Evolutionary conservation across 768 basidiomycete species (phyloP), one percentile per base, ranked within the genome.

Genomic region (Antrodiella citrinella): DNA sequence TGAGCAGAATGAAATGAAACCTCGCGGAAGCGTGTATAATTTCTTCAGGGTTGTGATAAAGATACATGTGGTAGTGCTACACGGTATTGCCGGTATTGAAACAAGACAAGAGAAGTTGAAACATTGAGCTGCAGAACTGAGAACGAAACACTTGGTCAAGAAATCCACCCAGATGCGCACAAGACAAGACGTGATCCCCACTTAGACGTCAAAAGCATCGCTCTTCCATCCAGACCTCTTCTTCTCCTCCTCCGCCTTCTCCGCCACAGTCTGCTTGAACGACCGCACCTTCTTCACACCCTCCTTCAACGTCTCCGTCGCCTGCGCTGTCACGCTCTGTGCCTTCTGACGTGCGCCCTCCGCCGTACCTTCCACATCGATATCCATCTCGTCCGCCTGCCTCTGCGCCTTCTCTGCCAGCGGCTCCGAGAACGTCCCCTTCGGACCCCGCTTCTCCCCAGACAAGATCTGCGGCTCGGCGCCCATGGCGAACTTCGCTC

Each of bases 381-480:
- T 55, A 7, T 65, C 69, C 0, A 57, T 61, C 4, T 72, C 62
- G 1, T 50, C 38, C 42, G 58, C 59, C 41, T 76, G 66, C 30
- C 35, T 48, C 22, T 68, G 49, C 2, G 67, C 60, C 51, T 68
- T 69, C 47, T 77, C 68, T 40, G 43, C 49, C 21, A 70, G 46
- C 3, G 66, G 60, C 52, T 70, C 74, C 2, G 79, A 71, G 3
- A 70, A 71, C 1, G 69, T 79, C 2, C 80, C 85, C 26, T 80
- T 58, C 0, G 86, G 86, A 0, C 85, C 86, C 2, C 69, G 72
- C 71, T 88, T 86, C 54, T 81, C 75, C 0, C 83, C 81, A 22
- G 75, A 65, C 23, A 88, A 63, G 25, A 88, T 77, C 69, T 88
- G 86, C 26, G 86, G 86, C 64, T 84, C 84, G 4, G 76, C 81